These are phyloP conservation scores for Funneliformis geosporum DNA, from an alignment of 192 early-diverging fungal genomes.

Conservation along the genomic window DNA sequence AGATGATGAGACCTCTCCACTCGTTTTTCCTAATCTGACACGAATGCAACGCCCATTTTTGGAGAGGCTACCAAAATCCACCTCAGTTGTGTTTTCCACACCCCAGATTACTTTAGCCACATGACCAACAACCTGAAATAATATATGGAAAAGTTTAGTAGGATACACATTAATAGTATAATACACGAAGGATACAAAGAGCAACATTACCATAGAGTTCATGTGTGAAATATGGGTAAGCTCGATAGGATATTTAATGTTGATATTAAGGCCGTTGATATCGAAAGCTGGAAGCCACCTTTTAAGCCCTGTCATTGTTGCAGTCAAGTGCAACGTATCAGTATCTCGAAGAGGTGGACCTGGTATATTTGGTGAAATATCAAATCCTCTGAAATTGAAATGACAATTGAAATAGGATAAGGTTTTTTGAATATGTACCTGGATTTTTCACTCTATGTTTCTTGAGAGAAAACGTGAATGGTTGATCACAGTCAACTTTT, in stretches of 20 bases:
- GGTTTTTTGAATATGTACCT: conserved; percentile 7
- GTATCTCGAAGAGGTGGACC: conserved; percentile 25
- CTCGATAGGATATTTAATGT: conserved; percentile 31
- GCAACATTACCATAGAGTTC: conserved; percentile 23
- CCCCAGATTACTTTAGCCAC: conserved; percentile 18
- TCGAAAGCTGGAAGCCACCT: conserved; percentile 20
- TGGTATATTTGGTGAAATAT: conserved; percentile 12
- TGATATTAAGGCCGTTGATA: conserved; percentile 16
- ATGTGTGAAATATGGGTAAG: conserved; percentile 27
- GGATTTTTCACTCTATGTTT: conserved; percentile 18
- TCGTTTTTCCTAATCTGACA: conserved; percentile 13
- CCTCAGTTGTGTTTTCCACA: conserved; percentile 21
- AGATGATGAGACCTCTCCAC: conserved; percentile 6
- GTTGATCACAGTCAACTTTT: conserved; percentile 12
- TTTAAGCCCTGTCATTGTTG: conserved; percentile 26
- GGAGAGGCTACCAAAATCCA: conserved; percentile 20
- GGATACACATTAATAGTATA: not conserved
- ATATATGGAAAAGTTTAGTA: not conserved
- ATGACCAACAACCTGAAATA: conserved; percentile 27
- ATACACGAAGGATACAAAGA: conserved; percentile 1
- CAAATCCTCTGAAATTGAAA: not conserved
- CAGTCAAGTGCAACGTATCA: conserved; percentile 18
- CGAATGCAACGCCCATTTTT: conserved; percentile 24
- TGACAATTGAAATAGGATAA: conserved; percentile 7
- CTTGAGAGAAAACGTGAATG: conserved; percentile 24